Conservation (phyloP, 1,139 yeast species). For the Zhuliangozyma parablackwelliae region DNA sequence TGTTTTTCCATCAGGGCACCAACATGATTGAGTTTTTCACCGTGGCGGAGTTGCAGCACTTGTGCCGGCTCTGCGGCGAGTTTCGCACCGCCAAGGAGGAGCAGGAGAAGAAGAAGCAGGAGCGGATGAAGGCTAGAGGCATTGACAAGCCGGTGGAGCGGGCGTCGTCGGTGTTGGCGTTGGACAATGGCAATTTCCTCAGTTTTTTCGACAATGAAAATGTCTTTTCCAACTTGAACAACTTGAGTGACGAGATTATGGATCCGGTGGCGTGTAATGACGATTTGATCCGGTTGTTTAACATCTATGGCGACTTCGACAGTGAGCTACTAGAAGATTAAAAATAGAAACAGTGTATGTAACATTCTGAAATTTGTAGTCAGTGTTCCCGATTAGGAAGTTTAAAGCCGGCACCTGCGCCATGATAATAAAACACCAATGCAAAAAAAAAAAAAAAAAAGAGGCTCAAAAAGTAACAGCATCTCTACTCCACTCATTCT, state of each 20-base stretch:
- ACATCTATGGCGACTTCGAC: slow-evolving; percentile 35
- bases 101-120: slow-evolving; percentile 17
- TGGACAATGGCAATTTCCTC: background rate
- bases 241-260: slow-evolving; percentile 10
- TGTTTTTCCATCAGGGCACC: slow-evolving; percentile 34
- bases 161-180: no score
- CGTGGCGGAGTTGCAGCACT: slow-evolving; percentile 31
- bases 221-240: slow-evolving; percentile 11
- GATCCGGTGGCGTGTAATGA: slow-evolving; percentile 22
- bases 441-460: no score
- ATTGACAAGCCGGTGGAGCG: background rate
- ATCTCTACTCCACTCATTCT: no score
- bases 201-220: slow-evolving; percentile 9
- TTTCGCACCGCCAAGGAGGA: slow-evolving; percentile 37
- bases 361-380: no score
- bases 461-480: no score
- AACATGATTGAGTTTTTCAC: slow-evolving; percentile 40
- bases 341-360: no score
- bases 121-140: slow-evolving; percentile 4
- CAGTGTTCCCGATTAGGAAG: no score
- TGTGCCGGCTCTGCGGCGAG: slow-evolving; percentile 39
- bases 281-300: slow-evolving; percentile 36
- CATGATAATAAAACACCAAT: no score
- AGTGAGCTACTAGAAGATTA: slow-evolving; percentile 4
- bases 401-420: no score